Base-by-base conservation (phyloP, 139 green algal species). In the Micractinium conductrix region DNA sequence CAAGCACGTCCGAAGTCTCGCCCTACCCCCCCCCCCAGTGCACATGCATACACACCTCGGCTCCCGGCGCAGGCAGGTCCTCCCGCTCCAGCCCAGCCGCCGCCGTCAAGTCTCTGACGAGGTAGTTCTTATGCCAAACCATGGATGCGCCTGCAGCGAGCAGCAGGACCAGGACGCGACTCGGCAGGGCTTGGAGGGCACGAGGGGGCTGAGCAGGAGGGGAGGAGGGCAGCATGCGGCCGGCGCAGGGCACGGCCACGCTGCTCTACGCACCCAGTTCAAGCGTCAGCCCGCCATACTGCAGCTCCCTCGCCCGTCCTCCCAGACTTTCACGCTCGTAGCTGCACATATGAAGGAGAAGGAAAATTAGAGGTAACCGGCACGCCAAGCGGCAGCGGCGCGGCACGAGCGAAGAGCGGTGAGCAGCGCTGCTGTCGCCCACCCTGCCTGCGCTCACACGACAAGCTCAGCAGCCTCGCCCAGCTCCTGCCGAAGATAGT, bases 401-500 rank as follows among this genome's bases (percentile, higher is more conserved):
- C 45, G 16, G 73, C 73, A n/a, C 43, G 19, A 30, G 73, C 40
- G 73, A 21, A 19, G 19, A 19, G 8, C n/a, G 33, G 33, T 21
- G 74, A 19, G 48, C 24, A 60, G 40, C 3, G 22, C 1, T 28
- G 26, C 26, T 58, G 48, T 67, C 2, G 24, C n/a, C n/a, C n/a
- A 21, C n/a, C 63, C 63, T 40, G 30, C 42, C 28, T 30, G 10
- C 21, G 65, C 85, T 70, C n/a, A 92, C 86, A 92, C 74, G 19
- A 84, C 38, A 1, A 92, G 60, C 9, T 87, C 35, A 9, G 42
- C 62, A 30, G 37, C 55, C 22, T 67, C 30, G 9, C 55, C 79
- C 8, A 90, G 26, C 10, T 80, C 3, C 60, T 90, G 19, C 7
- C 79, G 38, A 3, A 92, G 40, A 28, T 82, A 81, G 17, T 85